phyloP scores from a whole-genome alignment of 352 stramenopile genomes.

The Elongisporangium senticosum region DNA sequence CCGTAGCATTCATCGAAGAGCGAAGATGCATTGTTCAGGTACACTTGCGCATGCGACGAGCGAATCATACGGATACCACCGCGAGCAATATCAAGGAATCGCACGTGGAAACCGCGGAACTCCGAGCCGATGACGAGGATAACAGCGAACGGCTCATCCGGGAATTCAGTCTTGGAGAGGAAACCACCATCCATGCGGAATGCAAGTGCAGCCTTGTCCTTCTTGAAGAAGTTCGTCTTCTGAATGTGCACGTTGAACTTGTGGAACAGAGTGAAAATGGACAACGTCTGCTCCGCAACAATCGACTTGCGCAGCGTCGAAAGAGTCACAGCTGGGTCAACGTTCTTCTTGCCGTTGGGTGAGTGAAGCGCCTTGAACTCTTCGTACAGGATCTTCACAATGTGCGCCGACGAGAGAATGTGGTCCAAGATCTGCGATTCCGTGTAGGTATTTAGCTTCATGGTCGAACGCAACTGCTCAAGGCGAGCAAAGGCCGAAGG shows the following conservation, averaged over 20 bases:
- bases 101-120: constrained; percentile 98
- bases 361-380: constrained; percentile 76
- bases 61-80: constrained; percentile 93
- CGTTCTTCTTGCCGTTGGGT: constrained; percentile 21
- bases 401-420: constrained; percentile 60
- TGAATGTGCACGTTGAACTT: constrained; percentile 78
- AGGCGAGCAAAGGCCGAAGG: constrained; percentile 68
- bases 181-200: constrained; percentile 78
- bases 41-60: constrained; percentile 83
- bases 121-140: constrained; percentile 94
- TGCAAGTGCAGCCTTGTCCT: constrained; percentile 67
- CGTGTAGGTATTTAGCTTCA: constrained; percentile 87
- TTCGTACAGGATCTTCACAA: constrained; percentile 74
- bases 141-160: constrained; percentile 90
- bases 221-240: constrained; percentile 84
- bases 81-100: constrained; percentile 96
- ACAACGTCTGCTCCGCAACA: constrained; percentile 63
- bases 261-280: constrained; percentile 81
- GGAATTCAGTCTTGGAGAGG: constrained; percentile 64
- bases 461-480: constrained; percentile 69
- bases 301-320: constrained; percentile 71
- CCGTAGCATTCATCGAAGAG: constrained; percentile 97
- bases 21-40: constrained; percentile 84
- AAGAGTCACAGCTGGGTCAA: constrained; percentile 49
- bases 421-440: constrained; percentile 85